Conservation (phyloP, 768 basidiomycete species). For the Rhizopogon vinicolor region DNA sequence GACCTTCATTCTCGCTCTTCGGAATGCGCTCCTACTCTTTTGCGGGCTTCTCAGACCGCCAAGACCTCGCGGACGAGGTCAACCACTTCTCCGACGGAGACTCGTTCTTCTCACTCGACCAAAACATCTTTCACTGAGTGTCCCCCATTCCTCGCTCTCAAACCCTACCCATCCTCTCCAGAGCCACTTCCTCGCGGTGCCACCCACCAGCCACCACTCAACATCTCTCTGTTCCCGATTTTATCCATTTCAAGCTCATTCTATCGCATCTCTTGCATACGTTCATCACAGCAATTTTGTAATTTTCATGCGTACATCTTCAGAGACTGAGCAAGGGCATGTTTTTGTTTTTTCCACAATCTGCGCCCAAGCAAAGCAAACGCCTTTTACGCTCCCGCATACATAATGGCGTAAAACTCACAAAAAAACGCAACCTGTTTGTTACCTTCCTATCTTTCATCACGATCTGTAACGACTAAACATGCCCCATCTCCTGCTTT, state of each 20-base stretch:
- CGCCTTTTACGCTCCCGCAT: constrained; percentile 17
- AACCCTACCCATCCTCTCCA: constrained; percentile 19
- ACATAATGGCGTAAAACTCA: neutral
- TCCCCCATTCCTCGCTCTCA: constrained; percentile 9
- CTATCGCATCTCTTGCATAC: constrained; percentile 30
- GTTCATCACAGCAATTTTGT: constrained; percentile 20
- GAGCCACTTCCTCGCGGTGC: constrained; percentile 22
- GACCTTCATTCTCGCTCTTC: constrained; percentile 23
- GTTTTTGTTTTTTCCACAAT: constrained; percentile 10
- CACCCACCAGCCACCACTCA: constrained; percentile 26
- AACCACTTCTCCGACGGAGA: constrained; percentile 39
- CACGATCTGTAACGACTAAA: constrained; percentile 68
- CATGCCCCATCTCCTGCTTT: constrained; percentile 43
- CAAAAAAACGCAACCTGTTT: constrained; percentile 1
- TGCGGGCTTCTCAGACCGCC: constrained; percentile 28
- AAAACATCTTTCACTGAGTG: constrained; percentile 45
- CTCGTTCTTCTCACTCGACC: constrained; percentile 36
- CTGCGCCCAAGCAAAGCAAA: constrained; percentile 15
- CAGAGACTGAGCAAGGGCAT: constrained; percentile 9
- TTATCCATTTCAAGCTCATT: constrained; percentile 26
- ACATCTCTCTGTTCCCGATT: constrained; percentile 11
- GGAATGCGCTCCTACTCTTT: constrained; percentile 42
- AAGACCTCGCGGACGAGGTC: constrained; percentile 33
- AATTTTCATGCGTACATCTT: constrained; percentile 11
- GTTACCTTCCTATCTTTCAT: constrained; percentile 9